phyloP scores from a whole-genome alignment of 108 stramenopile species.

The Schizochytrium sp. region DNA sequence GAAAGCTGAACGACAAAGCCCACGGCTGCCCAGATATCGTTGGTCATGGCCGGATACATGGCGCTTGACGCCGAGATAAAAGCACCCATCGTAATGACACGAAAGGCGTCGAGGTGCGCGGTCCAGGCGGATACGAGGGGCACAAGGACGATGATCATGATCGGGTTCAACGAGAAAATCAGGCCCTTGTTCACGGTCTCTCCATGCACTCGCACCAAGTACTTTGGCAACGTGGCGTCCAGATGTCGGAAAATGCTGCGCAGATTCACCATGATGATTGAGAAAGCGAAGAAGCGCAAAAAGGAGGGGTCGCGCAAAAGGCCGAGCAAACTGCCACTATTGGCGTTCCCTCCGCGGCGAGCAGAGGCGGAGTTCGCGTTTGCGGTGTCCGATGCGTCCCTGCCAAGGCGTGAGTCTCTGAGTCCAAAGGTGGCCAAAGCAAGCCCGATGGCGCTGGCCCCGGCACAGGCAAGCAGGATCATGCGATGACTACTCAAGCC shows the following conservation, averaged over 20 bases:
- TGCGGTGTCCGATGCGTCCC: neutral
- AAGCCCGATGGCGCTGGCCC: conserved; percentile 53
- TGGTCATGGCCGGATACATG: conserved; percentile 60
- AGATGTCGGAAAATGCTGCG: conserved; percentile 71
- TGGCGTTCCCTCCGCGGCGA: neutral
- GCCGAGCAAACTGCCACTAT: neutral
- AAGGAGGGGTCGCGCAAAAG: conserved; percentile 39
- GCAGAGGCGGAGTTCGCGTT: neutral
- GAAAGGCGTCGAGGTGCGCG: conserved; percentile 49
- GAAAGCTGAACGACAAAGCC: conserved; percentile 59
- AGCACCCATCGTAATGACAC: conserved; percentile 65
- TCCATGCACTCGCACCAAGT: conserved; percentile 69
- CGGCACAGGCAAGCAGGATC: conserved; percentile 55
- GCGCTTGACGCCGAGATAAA: conserved; percentile 62
- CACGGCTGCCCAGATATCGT: conserved; percentile 55
- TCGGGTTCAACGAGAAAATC: conserved; percentile 68
- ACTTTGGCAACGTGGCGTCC: conserved; percentile 72
- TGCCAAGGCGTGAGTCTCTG: neutral
- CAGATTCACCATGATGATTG: conserved; percentile 68
- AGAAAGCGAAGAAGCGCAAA: conserved; percentile 60
- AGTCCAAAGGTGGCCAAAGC: conserved; percentile 47
- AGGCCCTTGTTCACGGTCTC: conserved; percentile 58
- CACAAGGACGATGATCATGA: conserved; percentile 63
- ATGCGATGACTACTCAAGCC: conserved; percentile 32
- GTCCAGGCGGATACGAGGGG: conserved; percentile 66